phyloP scores from a whole-genome alignment of 305 asterid species.

The Coffea humblotiana region DNA sequence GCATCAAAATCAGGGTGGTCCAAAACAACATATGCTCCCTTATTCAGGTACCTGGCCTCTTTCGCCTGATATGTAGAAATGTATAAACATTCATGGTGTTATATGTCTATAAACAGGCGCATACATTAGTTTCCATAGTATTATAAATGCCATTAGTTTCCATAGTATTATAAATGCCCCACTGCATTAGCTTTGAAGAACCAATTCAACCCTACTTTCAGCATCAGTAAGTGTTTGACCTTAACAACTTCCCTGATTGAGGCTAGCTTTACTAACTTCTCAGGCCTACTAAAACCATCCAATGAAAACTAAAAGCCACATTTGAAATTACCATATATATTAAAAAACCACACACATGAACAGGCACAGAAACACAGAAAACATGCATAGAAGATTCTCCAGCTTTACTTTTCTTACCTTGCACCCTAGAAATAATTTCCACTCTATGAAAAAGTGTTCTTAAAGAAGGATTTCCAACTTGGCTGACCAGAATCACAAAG shows the following conservation, averaged over 20 bases:
- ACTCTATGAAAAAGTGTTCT: not conserved
- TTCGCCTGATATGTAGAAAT: slow-evolving; percentile 59
- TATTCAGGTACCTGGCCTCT: slow-evolving; percentile 74
- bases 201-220: not conserved
- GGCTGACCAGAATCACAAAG: not conserved
- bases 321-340: not conserved
- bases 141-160: slow-evolving; percentile 2
- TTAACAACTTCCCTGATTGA: not conserved
- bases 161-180: too few species aligned
- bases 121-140: slow-evolving; percentile 10
- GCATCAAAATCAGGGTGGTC: slow-evolving; percentile 73
- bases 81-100: too few species aligned
- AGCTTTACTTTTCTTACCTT: not conserved
- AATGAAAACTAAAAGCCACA: not conserved
- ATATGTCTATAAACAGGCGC: not conserved
- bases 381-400: not conserved
- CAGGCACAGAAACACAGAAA: not conserved
- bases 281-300: too few species aligned
- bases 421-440: not conserved
- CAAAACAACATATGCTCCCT: slow-evolving; percentile 83
- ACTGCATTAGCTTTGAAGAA: not conserved
- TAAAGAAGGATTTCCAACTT: too few species aligned
- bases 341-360: not conserved
- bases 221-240: not conserved
- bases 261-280: not conserved